Evolutionary conservation across 306 rosid genomes (phyloP).

Genomic region (Vicia faba): DNA sequence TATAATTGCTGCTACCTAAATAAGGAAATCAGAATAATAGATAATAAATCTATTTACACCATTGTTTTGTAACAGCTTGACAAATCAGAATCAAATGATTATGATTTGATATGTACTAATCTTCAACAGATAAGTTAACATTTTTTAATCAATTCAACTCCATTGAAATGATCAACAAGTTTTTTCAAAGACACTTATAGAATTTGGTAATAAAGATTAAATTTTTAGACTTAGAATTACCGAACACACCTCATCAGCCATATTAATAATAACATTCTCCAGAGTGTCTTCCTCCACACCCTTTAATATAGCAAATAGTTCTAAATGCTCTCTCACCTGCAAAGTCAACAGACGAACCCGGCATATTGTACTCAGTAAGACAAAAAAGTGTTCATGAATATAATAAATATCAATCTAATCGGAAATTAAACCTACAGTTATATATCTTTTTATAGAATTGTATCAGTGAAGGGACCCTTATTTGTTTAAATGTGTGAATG

Average conservation of each 20-base stretch:
- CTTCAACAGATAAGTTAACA: conserved; percentile 13
- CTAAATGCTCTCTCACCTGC: conserved; percentile 95
- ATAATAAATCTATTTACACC: no score
- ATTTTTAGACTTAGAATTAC: conserved; percentile 16
- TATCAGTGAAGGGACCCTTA: conserved; percentile 1
- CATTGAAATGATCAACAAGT: conserved; percentile 15
- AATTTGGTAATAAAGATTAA: conserved; percentile 7
- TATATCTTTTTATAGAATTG: conserved; percentile 4
- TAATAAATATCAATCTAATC: neutral
- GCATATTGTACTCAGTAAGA: conserved; percentile 20
- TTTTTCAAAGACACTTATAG: conserved; percentile 9
- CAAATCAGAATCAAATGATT: no score
- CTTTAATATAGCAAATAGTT: conserved; percentile 81
- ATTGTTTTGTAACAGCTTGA: no score
- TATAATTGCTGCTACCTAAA: no score
- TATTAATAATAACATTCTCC: conserved; percentile 61
- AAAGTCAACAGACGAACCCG: conserved; percentile 35
- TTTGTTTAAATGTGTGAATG: neutral
- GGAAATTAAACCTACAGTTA: neutral
- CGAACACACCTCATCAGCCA: conserved; percentile 88
- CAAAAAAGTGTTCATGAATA: neutral
- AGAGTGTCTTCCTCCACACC: conserved; percentile 78
- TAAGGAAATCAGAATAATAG: no score
- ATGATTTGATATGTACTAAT: no score
- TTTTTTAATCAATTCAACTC: conserved; percentile 13